These are phyloP conservation scores for Testicularia cyperi DNA, from an alignment of 1,284 basidiomycete genomes.

Conservation along the genomic window DNA sequence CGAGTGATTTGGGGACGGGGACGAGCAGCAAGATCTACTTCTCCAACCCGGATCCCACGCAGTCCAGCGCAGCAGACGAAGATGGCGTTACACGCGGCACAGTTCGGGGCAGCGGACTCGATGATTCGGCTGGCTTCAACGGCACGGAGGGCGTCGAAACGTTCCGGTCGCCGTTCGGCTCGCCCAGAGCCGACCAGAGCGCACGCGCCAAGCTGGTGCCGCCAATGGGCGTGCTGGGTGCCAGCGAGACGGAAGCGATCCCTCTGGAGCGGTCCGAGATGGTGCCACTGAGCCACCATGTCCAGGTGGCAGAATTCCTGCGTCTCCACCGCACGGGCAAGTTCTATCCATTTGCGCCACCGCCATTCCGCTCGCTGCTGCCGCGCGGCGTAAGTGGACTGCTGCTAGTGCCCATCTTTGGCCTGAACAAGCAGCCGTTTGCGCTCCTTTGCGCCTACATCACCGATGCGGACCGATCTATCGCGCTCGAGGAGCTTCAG, in stretches of 20 bases:
- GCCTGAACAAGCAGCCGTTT: slow-evolving; percentile 87
- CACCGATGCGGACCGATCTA: slow-evolving; percentile 72
- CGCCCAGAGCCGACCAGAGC: slow-evolving; percentile 14
- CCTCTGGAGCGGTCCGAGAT: slow-evolving; percentile 36
- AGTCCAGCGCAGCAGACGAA: not conserved
- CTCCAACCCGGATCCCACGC: slow-evolving; percentile 34
- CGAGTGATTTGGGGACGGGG: slow-evolving; percentile 21
- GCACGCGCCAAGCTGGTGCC: slow-evolving; percentile 39
- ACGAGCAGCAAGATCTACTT: slow-evolving; percentile 57
- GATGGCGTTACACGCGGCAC: not conserved
- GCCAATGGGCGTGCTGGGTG: slow-evolving; percentile 51
- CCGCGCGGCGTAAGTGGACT: slow-evolving; percentile 39
- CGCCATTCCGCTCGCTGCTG: slow-evolving; percentile 49
- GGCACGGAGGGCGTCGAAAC: slow-evolving; percentile 37
- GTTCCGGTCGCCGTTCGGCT: slow-evolving; percentile 14
- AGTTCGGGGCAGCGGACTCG: too few species aligned
- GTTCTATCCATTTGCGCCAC: slow-evolving; percentile 47
- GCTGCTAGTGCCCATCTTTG: slow-evolving; percentile 75
- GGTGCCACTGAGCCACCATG: slow-evolving; percentile 48
- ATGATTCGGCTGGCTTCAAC: slow-evolving; percentile 37
- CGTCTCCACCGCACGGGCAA: slow-evolving; percentile 41
- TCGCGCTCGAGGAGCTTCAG: slow-evolving; percentile 70
- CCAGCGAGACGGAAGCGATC: slow-evolving; percentile 31
- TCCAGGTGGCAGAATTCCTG: slow-evolving; percentile 52
- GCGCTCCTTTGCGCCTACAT: slow-evolving; percentile 87